These are phyloP conservation scores for Aspergillus campestris DNA, from an alignment of 495 filamentous ascomycete genomes.

Conservation along the genomic window DNA sequence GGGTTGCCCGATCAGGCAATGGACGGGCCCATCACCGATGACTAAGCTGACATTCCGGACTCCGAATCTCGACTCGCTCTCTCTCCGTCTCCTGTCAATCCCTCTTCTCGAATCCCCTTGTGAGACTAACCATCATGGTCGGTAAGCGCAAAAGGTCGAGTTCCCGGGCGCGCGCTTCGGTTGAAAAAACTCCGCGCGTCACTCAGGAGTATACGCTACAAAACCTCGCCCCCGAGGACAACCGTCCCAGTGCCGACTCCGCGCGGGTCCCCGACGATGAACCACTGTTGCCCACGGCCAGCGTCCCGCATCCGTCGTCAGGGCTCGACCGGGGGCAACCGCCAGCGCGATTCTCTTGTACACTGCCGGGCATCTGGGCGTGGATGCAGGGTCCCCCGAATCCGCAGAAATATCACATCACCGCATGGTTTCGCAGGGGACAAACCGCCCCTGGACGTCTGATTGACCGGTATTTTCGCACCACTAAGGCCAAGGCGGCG, in stretches of 20 bases:
- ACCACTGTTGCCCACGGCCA: slow-evolving; percentile 17
- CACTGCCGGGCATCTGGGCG: slow-evolving; percentile 13
- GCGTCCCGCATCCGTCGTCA: background rate
- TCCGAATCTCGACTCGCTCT: no score
- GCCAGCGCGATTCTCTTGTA: slow-evolving; percentile 20
- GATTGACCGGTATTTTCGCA: slow-evolving; percentile 50
- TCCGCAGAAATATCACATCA: slow-evolving; percentile 52
- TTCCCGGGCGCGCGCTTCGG: no score
- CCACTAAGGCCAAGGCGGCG: slow-evolving; percentile 32
- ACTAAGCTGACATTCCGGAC: no score
- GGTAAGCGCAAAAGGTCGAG: no score
- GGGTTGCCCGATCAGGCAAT: no score
- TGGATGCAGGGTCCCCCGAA: slow-evolving; percentile 47
- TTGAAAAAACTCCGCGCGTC: no score
- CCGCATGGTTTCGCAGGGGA: slow-evolving; percentile 50
- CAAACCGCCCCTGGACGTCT: slow-evolving; percentile 56
- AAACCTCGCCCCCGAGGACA: no score
- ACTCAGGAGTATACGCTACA: no score
- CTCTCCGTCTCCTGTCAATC: no score
- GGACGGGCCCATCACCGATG: no score
- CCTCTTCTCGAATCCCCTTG: no score
- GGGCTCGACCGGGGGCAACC: background rate
- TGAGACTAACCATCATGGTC: no score
- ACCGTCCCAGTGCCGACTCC: slow-evolving; percentile 10
- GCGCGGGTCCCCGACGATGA: slow-evolving; percentile 9